A percentile compares a stretch with the other conserved stretches of the same genome.
Conservation (phyloP, 1,284 basidiomycete species). For the Pyrrhoderma noxium region DNA sequence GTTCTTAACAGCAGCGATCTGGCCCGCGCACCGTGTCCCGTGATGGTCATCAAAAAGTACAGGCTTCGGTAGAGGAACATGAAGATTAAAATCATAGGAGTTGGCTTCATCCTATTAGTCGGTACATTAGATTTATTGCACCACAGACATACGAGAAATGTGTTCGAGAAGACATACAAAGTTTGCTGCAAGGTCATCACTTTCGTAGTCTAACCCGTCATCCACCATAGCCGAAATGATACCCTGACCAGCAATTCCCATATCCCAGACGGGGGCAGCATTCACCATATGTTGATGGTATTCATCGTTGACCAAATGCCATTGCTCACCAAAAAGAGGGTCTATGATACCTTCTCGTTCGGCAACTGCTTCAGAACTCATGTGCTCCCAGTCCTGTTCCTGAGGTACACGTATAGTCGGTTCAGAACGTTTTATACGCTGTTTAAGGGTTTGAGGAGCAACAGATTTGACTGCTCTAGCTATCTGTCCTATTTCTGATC, state of each 20-base stretch:
- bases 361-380: slow-evolving; percentile 43
- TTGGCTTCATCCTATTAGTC: slow-evolving; percentile 69
- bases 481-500: slow-evolving; percentile 21
- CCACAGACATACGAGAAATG: slow-evolving; percentile 1
- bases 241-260: slow-evolving; percentile 81
- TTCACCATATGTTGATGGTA: slow-evolving; percentile 79
- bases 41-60: slow-evolving; percentile 90
- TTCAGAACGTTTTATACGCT: slow-evolving; percentile 50
- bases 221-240: slow-evolving; percentile 90
- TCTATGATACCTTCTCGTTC: slow-evolving; percentile 72
- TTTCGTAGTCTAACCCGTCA: slow-evolving; percentile 91
- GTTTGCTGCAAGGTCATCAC: slow-evolving; percentile 82
- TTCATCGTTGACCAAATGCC: slow-evolving; percentile 85
- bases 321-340: slow-evolving; percentile 83
- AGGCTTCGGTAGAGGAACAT: slow-evolving; percentile 82
- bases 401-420: slow-evolving; percentile 46
- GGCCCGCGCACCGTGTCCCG: slow-evolving; percentile 96
- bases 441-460: slow-evolving; percentile 51
- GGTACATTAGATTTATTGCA: background rate
- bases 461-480: slow-evolving; percentile 45
- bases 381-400: slow-evolving; percentile 31
- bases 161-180: slow-evolving; percentile 54
- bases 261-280: slow-evolving; percentile 76
- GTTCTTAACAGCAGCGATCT: slow-evolving; percentile 96
- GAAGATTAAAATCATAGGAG: slow-evolving; percentile 97